Percentiles rank a stretch among this genome's conserved stretches.
These are phyloP conservation scores for Thecaphora thlaspeos DNA, from an alignment of 1,284 basidiomycete species.

Conservation along the genomic window DNA sequence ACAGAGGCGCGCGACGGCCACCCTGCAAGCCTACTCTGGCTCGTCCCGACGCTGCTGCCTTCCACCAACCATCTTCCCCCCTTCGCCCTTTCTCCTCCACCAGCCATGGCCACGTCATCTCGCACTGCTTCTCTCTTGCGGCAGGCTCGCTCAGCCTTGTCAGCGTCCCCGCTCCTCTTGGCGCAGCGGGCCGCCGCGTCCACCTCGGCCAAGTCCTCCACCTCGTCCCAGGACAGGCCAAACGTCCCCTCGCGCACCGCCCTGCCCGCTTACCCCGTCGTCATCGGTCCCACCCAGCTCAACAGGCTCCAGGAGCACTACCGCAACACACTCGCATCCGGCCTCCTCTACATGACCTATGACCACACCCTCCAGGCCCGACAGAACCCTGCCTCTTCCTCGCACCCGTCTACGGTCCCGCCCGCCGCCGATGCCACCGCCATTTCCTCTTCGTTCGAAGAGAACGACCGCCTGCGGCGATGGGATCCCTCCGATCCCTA, in stretches of 20 bases:
- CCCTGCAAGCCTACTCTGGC: too few species aligned
- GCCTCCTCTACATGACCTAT: constrained; percentile 95
- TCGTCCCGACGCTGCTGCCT: too few species aligned
- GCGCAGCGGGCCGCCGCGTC: background rate
- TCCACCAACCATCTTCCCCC: too few species aligned
- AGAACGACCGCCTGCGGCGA: constrained; percentile 60
- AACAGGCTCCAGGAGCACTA: constrained; percentile 83
- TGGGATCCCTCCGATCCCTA: constrained; percentile 80
- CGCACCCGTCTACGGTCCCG: background rate
- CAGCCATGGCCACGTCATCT: too few species aligned
- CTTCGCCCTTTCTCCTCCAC: too few species aligned
- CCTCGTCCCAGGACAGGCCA: background rate
- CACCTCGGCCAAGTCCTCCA: constrained; percentile 9
- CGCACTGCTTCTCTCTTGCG: too few species aligned
- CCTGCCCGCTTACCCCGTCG: constrained; percentile 34
- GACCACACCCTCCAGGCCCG: constrained; percentile 53
- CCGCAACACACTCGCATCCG: constrained; percentile 74
- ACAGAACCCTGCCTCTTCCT: constrained; percentile 5
- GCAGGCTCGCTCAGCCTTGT: too few species aligned
- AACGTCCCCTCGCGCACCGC: constrained; percentile 30
- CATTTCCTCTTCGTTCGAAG: background rate
- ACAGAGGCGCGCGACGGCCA: too few species aligned
- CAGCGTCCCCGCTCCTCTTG: too few species aligned
- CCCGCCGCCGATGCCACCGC: constrained; percentile 1
- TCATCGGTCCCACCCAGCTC: constrained; percentile 66